Base-by-base conservation (phyloP, 2,329 filamentous ascomycete species). In the Fusarium hainanense region DNA sequence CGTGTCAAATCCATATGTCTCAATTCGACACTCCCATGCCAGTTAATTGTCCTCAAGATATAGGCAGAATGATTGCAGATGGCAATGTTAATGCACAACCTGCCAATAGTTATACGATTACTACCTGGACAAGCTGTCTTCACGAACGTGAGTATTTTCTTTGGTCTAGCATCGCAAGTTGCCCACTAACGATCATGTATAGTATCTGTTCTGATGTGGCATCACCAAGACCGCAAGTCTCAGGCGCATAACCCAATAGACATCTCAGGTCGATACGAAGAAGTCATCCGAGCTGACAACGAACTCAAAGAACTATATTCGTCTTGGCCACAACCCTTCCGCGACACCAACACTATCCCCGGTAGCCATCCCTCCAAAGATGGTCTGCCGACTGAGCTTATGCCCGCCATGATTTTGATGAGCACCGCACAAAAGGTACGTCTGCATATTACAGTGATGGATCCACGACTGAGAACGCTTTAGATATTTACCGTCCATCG, bases 381-480 rank as follows among this genome's bases (percentile, higher is more conserved):
- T 27, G 16, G 30, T 5, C 4, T 58, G 1, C 57, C 51, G 3
- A n/a, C 6, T 4, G 23, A 18, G 6, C 20, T 58, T 9, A 58
- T 59, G 57, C 57, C 57, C 14, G 57, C 51, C 6, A 59, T 59
- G 57, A 20, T 59, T 47, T 42, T 59, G 3, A 58, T 59, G 20
- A 59, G 57, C 12, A 59, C 55, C 1, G 57, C 57, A 3, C 57
- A 59, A 2, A 59, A 59, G 2, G 57, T 47, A 20, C 18, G 28
- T 18, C 16, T 46, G 12, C n/a, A 40, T n/a, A 5, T 27, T 8
- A 6, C 32, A 50, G 2, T 14, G 3, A n/a, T 27, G 7, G 7
- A 18, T 16, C 9, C n/a, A 20, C 16, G 11, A 3, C 50, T 59
- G 11, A 59, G 11, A 3, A 11, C 2, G 3, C 1, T 1, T 12